Evolutionary conservation across 2,329 filamentous ascomycete species (phyloP).

Genomic region (Venturia effusa): DNA sequence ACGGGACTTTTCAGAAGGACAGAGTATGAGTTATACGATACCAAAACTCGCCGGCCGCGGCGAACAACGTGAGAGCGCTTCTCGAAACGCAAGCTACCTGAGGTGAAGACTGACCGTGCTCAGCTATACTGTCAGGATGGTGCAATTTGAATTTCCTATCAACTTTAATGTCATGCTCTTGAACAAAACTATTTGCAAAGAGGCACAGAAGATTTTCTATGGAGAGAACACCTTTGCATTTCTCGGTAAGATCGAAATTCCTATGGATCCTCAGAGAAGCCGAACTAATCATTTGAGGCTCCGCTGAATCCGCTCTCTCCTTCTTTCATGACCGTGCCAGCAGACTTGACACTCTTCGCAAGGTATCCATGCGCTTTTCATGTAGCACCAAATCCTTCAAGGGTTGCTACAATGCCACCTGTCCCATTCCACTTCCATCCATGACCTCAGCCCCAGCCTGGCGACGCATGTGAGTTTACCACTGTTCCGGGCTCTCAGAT

Average conservation of each 20-base stretch:
- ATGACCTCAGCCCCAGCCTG: conserved; percentile 11
- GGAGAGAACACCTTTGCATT: conserved; percentile 12
- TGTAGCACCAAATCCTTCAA: conserved; percentile 8
- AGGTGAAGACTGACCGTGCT: neutral
- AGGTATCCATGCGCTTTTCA: conserved; percentile 11
- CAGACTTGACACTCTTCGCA: conserved; percentile 8
- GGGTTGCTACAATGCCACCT: conserved; percentile 10
- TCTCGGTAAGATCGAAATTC: neutral
- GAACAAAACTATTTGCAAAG: conserved; percentile 10
- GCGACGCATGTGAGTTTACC: conserved; percentile 9
- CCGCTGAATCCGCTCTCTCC: conserved; percentile 11
- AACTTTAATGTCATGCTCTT: conserved; percentile 11
- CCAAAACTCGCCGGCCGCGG: conserved; percentile 3
- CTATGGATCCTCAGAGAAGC: neutral
- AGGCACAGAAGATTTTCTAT: conserved; percentile 13
- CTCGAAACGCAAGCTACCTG: neutral
- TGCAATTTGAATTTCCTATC: neutral
- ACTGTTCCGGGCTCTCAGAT: neutral
- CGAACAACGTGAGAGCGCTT: conserved; percentile 10
- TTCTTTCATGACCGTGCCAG: conserved; percentile 13
- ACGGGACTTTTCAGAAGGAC: conserved; percentile 8
- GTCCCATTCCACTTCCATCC: conserved; percentile 8
- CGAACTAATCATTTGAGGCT: conserved; percentile 10
- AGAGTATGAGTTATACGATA: conserved; percentile 12
- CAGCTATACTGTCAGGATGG: neutral